Evolutionary conservation across 768 basidiomycete species (phyloP), one percentile per base, ranked within the genome.

Genomic region (Kwoniella dejecticola): DNA sequence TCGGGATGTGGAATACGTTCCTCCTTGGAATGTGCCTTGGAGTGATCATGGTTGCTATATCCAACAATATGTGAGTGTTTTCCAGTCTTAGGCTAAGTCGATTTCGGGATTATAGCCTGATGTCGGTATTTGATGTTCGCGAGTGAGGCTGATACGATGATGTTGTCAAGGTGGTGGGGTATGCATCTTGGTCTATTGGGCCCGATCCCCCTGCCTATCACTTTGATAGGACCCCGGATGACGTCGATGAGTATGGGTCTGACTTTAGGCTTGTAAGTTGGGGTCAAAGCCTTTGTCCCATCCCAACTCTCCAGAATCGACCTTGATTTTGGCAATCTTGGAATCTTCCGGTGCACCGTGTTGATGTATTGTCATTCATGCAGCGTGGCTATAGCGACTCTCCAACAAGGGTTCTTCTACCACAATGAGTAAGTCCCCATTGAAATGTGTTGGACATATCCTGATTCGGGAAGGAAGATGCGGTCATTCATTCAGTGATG

Each of bases 241-340:
- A 67, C 65, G 13, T 71, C 69, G 19, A 68, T 67, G 44, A 64
- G 64, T 48, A 62, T 74, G 17, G 72, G 72, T 12, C 63, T 63
- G 42, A 74, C 72, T 8, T 7, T 67, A 4, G 65, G 63, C 11
- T 71, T 74, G 72, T 74, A 55, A 64, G 72, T 68, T n/a, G 21
- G 15, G 57, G 12, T n/a, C 46, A 11, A 48, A 26, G 6, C 46
- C 11, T 26, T 48, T 23, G 10, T 48, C 24, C 23, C 12, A n/a
- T n/a, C n/a, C n/a, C n/a, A n/a, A n/a, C n/a, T n/a, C n/a, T n/a
- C n/a, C n/a, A n/a, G n/a, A n/a, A n/a, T n/a, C n/a, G n/a, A n/a
- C n/a, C n/a, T n/a, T n/a, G n/a, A n/a, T n/a, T n/a, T n/a, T 12
- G 12, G 26, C n/a, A 26, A 47, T 30, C 45, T 5, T 8, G 8